Percentiles rank a stretch among this genome's conserved stretches.
These are phyloP conservation scores for Alternaria ventricosa DNA, from an alignment of 2,329 filamentous ascomycete genomes.

Conservation along the genomic window DNA sequence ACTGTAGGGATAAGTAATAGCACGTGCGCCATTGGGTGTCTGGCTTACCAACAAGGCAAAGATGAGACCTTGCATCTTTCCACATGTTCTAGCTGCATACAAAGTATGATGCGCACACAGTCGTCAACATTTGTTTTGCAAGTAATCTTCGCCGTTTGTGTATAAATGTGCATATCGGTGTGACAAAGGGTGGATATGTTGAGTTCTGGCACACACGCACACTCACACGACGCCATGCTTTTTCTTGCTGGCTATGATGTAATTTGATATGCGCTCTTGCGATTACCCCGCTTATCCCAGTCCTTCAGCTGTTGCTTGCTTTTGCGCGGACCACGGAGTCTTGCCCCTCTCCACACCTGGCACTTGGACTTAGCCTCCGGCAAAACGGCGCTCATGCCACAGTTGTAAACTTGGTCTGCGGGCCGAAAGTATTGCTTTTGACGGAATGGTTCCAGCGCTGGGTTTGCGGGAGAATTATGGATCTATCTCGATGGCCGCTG, in stretches of 20 bases:
- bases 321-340: not conserved
- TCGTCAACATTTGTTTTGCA: not conserved
- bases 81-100: not conserved
- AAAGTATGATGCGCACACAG: not conserved
- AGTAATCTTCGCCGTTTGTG: not conserved
- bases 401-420: not conserved
- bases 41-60: not conserved
- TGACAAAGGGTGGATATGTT: not conserved
- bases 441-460: not conserved
- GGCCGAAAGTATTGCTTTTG: not conserved
- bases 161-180: not conserved
- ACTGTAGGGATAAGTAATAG: not conserved
- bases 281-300: not conserved
- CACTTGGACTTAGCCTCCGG: not conserved
- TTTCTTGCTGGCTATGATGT: not conserved
- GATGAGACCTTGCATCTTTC: not conserved
- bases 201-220: not conserved
- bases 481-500: constrained; percentile 5
- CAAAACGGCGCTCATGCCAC: not conserved
- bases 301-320: not conserved
- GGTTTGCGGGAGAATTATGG: constrained; percentile 3
- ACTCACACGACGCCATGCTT: not conserved
- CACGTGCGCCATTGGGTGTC: not conserved
- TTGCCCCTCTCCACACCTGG: not conserved
- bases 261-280: not conserved